phyloP scores from a whole-genome alignment of 768 basidiomycete species.

The Trametes maxima region DNA sequence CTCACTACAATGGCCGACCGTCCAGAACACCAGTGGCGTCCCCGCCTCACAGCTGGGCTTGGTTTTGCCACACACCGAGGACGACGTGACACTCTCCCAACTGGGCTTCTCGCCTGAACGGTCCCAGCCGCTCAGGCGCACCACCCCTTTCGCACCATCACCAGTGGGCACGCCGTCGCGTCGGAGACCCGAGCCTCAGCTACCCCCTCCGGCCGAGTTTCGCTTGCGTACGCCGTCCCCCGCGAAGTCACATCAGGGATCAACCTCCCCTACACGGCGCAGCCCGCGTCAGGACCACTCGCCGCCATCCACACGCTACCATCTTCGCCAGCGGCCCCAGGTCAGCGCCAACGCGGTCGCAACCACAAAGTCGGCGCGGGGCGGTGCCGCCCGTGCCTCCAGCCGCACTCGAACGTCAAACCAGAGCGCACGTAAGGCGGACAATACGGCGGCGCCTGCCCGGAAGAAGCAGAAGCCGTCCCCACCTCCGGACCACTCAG shows the following conservation, averaged over 20 bases:
- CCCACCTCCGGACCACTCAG: constrained; percentile 11
- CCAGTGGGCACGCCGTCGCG: constrained; percentile 14
- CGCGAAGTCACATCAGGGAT: not conserved
- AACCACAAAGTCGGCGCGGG: not conserved
- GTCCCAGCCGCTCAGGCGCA: constrained; percentile 11
- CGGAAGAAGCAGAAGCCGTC: constrained; percentile 24
- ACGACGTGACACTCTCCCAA: constrained; percentile 41
- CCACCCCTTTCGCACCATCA: not conserved
- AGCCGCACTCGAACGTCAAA: constrained; percentile 3
- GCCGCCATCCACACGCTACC: constrained; percentile 26
- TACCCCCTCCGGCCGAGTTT: constrained; percentile 12
- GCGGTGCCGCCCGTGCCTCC: not conserved
- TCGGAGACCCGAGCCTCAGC: constrained; percentile 2
- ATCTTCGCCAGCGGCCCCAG: constrained; percentile 26
- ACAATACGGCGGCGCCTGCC: constrained; percentile 5
- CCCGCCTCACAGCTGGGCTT: constrained; percentile 44
- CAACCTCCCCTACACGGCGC: not conserved
- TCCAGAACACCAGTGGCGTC: constrained; percentile 35
- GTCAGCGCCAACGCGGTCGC: not conserved
- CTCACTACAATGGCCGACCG: constrained; percentile 46
- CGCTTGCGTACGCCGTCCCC: not conserved
- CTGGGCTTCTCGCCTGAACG: constrained; percentile 36
- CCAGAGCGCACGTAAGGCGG: constrained; percentile 4
- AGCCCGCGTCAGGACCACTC: not conserved
- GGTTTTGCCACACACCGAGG: constrained; percentile 26